Percentiles rank a stretch among this genome's conserved stretches.
phyloP scores from a whole-genome alignment of 2,329 filamentous ascomycete species.

The Epichloe brachyelytri region DNA sequence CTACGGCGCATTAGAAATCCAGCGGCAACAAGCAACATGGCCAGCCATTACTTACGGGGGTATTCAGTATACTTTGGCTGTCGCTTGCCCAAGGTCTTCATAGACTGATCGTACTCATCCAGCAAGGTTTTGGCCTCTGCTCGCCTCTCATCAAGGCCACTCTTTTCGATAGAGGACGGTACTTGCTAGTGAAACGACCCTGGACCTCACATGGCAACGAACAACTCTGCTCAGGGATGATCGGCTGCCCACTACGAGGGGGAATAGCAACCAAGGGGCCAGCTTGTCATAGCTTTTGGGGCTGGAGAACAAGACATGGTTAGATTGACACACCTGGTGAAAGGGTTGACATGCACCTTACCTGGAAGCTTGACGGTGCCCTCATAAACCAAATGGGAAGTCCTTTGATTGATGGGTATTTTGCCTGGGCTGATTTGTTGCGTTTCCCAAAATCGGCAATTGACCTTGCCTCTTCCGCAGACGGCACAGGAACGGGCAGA shows the following conservation, averaged over 20 bases:
- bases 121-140: slow-evolving; percentile 26
- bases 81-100: slow-evolving; percentile 28
- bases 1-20: slow-evolving; percentile 7
- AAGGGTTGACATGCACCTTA: slow-evolving; percentile 4
- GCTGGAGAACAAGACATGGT: slow-evolving; percentile 8
- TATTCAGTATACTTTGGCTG: slow-evolving; percentile 35
- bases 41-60: slow-evolving; percentile 19
- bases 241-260: slow-evolving; percentile 23
- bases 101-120: slow-evolving; percentile 28
- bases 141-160: slow-evolving; percentile 28
- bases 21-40: neutral
- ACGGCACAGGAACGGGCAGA: slow-evolving; percentile 18
- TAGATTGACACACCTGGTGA: neutral
- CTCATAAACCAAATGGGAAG: slow-evolving; percentile 24
- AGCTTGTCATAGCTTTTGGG: slow-evolving; percentile 33
- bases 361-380: slow-evolving; percentile 27
- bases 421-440: slow-evolving; percentile 23
- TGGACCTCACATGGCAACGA: slow-evolving; percentile 31
- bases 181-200: slow-evolving; percentile 27
- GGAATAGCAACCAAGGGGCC: slow-evolving; percentile 28
- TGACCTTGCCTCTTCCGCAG: slow-evolving; percentile 21
- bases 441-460: slow-evolving; percentile 27
- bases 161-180: slow-evolving; percentile 25
- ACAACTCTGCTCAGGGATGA: slow-evolving; percentile 27
- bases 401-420: slow-evolving; percentile 26